A percentile compares a stretch with the other conserved stretches of the same genome.
phyloP scores from a whole-genome alignment of 495 filamentous ascomycete genomes.

The Xylaria nigripes region DNA sequence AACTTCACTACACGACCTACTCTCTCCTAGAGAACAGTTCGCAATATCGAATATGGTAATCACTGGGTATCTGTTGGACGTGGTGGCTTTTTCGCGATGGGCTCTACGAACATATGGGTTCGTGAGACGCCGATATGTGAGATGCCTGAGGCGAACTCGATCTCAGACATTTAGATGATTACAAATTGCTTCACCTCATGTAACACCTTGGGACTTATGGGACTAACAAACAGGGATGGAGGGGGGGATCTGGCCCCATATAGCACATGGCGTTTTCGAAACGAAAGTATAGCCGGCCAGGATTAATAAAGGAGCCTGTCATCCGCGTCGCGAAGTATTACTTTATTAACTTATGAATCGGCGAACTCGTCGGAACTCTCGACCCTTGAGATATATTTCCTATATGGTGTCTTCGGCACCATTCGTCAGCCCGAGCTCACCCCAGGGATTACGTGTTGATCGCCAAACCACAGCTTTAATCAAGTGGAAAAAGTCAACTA shows the following conservation, averaged over 20 bases:
- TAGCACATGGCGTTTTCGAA: not conserved
- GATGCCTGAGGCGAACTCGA: not conserved
- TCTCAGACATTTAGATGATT: not conserved
- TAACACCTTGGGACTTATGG: not conserved
- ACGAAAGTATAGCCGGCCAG: not conserved
- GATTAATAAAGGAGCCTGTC: not conserved
- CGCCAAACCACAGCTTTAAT: not conserved
- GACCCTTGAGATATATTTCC: too few relatives aligned
- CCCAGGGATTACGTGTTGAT: too few relatives aligned
- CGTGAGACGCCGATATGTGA: not conserved
- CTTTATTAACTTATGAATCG: not conserved
- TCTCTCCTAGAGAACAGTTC: too few relatives aligned
- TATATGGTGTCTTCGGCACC: too few relatives aligned
- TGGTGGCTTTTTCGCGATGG: too few relatives aligned
- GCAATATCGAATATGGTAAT: too few relatives aligned
- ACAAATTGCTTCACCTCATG: not conserved
- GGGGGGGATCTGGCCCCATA: not conserved
- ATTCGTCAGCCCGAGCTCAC: too few relatives aligned
- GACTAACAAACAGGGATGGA: not conserved
- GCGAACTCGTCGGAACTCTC: too few relatives aligned
- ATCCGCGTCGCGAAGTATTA: not conserved
- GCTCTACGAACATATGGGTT: too few relatives aligned
- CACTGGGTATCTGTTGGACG: too few relatives aligned
- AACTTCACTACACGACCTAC: too few relatives aligned
- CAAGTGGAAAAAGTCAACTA: not conserved